Conservation (phyloP, 2,329 filamentous ascomycete species). For the Emmonsiellopsis sp. region DNA sequence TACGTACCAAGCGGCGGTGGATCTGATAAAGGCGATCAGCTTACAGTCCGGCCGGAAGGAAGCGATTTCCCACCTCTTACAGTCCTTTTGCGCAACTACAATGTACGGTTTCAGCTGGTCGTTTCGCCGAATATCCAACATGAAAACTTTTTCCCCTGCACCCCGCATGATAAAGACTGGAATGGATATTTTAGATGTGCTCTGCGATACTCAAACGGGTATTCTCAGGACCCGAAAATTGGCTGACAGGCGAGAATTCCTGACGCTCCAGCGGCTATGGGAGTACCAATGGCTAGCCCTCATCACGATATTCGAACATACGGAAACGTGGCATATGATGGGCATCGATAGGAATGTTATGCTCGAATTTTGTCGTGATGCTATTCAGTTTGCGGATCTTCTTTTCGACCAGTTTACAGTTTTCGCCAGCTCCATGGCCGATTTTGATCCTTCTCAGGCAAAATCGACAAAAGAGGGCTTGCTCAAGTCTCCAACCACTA, state of each 20-base stretch:
- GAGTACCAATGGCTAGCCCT: constrained; percentile 71
- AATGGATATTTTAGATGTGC: constrained; percentile 52
- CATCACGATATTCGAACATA: constrained; percentile 69
- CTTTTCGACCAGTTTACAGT: constrained; percentile 79
- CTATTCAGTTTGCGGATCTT: constrained; percentile 84
- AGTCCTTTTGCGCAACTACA: constrained; percentile 46
- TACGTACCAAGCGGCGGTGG: constrained; percentile 69
- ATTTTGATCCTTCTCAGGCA: constrained; percentile 31
- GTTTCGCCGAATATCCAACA: constrained; percentile 45
- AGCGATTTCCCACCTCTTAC: constrained; percentile 52
- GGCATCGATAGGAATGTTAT: constrained; percentile 64
- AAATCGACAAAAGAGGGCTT: constrained; percentile 42
- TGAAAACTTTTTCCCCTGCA: constrained; percentile 50
- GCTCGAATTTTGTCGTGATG: constrained; percentile 88
- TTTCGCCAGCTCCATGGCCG: constrained; percentile 60
- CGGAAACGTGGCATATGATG: constrained; percentile 68
- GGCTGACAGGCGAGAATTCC: constrained; percentile 48
- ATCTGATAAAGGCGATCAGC: constrained; percentile 74
- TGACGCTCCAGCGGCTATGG: constrained; percentile 71
- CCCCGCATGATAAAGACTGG: constrained; percentile 52
- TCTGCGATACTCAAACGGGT: constrained; percentile 55
- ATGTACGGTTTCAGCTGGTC: constrained; percentile 48
- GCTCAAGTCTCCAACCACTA: constrained; percentile 53
- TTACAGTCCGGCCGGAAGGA: constrained; percentile 54
- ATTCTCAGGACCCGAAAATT: constrained; percentile 51